A percentile compares a stretch with the other conserved stretches of the same genome.
phyloP scores from a whole-genome alignment of 1,284 basidiomycete genomes.

The Boletus subluridellus region DNA sequence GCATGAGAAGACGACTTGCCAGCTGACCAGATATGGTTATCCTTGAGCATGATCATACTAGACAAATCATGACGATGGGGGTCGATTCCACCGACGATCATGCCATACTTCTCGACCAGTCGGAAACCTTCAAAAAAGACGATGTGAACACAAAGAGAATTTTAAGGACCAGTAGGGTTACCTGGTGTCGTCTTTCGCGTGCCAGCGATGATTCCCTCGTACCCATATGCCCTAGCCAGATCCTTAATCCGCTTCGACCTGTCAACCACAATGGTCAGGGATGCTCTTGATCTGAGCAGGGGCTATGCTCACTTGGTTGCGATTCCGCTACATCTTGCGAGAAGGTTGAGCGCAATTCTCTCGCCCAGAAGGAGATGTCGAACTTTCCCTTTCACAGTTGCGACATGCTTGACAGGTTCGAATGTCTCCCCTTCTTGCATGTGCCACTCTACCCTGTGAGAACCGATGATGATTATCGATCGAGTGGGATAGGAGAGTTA shows the following conservation, averaged over 20 bases:
- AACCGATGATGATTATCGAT: background rate
- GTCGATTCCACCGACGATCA: slow-evolving; percentile 97
- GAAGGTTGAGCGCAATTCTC: slow-evolving; percentile 88
- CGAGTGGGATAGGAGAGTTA: slow-evolving; percentile 17
- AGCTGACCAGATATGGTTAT: slow-evolving; percentile 98
- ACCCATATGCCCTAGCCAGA: slow-evolving; percentile 77
- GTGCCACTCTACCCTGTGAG: slow-evolving; percentile 86
- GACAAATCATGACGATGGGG: slow-evolving; percentile 95
- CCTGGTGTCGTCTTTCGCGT: slow-evolving; percentile 99
- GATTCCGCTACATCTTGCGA: slow-evolving; percentile 95
- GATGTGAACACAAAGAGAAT: slow-evolving; percentile 1
- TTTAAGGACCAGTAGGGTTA: slow-evolving; percentile 25
- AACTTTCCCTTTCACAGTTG: slow-evolving; percentile 88
- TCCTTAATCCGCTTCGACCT: slow-evolving; percentile 82
- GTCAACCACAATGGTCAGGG: slow-evolving; percentile 7
- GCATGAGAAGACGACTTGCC: slow-evolving; percentile 45
- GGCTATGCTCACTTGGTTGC: slow-evolving; percentile 74
- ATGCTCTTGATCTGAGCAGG: background rate
- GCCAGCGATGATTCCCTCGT: slow-evolving; percentile 87
- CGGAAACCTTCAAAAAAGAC: slow-evolving; percentile 65
- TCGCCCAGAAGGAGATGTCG: slow-evolving; percentile 91
- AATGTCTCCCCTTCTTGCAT: slow-evolving; percentile 80
- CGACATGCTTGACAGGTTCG: slow-evolving; percentile 81
- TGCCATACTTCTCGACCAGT: slow-evolving; percentile 97
- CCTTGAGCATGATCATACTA: slow-evolving; percentile 99